Base-by-base conservation (phyloP, 768 basidiomycete genomes). In the Auriscalpium orientale region DNA sequence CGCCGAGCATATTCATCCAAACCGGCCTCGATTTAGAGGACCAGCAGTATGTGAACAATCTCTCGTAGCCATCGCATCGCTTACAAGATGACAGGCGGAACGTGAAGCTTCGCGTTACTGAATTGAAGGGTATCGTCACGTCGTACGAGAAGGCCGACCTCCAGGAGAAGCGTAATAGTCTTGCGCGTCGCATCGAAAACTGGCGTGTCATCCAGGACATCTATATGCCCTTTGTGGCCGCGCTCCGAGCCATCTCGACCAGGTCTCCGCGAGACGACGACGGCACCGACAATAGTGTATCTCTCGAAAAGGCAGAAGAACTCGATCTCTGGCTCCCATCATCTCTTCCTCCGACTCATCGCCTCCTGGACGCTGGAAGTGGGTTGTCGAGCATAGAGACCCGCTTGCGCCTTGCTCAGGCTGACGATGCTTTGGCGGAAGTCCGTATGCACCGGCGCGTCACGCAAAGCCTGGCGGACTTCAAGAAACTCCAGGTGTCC, bases 1-100 rank as follows among this genome's bases (percentile, higher is more conserved):
- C 56, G 0, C 60, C 63, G 1, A 54, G 49, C 8, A 35, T 50
- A 1, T 67, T 68, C 37, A 22, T 68, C 0, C 49, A 55, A 2
- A 53, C 56, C 3, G 65, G 65, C 1, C 36, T 67, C 1, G 65
- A 67, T 12, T 18, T 68, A 1, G 63, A 67, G 47, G 63, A 67
- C 4, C 51, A 62, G 21, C 67, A 68, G 67, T 68, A 44, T 16
- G 66, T 62, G 16, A n/a, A 8, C 18, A 10, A 8, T 49, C 10
- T 1, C 22, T 13, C 10, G 12, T 18, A 8, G 28, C 2, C 7
- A 16, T 12, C 13, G 35, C 38, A 12, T 13, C 35, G 7, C 53
- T 54, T 3, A 45, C 21, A 9, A 3, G 28, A 46, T 15, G 13
- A 21, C 18, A 49, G 47, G 54, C 46, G 33, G 21, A 4, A 20